Evolutionary conservation across 192 early-diverging fungal species (phyloP).

Genomic region (Entomortierella chlamydospora): DNA sequence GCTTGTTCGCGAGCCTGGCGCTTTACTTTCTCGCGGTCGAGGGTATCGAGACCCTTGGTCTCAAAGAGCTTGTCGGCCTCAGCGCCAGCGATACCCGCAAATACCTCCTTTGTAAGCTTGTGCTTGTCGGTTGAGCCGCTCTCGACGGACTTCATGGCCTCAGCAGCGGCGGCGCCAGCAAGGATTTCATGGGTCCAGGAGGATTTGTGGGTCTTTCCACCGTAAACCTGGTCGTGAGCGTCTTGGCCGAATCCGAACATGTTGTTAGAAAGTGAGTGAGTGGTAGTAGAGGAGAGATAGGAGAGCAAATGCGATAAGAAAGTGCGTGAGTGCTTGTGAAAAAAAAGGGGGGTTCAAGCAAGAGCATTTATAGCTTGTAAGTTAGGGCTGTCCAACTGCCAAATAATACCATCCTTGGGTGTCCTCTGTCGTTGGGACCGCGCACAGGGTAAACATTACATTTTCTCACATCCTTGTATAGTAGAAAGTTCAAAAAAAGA

Average conservation of each 20-base stretch:
- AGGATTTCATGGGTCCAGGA: slow-evolving; percentile 55
- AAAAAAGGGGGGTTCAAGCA: too few species aligned
- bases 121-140: slow-evolving; percentile 25
- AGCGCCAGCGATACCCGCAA: slow-evolving; percentile 58
- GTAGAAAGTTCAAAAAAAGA: too few species aligned
- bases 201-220: slow-evolving; percentile 33
- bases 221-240: slow-evolving; percentile 26
- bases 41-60: slow-evolving; percentile 55
- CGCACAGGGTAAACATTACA: too few species aligned
- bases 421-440: too few species aligned
- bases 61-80: slow-evolving; percentile 54
- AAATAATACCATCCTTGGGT: too few species aligned
- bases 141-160: slow-evolving; percentile 61
- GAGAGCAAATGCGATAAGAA: too few species aligned
- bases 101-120: slow-evolving; percentile 42
- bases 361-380: too few species aligned
- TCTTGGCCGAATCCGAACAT: slow-evolving; percentile 39
- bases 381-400: too few species aligned
- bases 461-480: too few species aligned
- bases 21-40: slow-evolving; percentile 56
- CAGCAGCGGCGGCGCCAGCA: slow-evolving; percentile 65
- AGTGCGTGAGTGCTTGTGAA: background rate
- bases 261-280: background rate
- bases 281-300: too few species aligned
- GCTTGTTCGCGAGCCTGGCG: slow-evolving; percentile 42